These are phyloP conservation scores for Primulina eburnea DNA, from an alignment of 257 asterid genomes.

Conservation along the genomic window DNA sequence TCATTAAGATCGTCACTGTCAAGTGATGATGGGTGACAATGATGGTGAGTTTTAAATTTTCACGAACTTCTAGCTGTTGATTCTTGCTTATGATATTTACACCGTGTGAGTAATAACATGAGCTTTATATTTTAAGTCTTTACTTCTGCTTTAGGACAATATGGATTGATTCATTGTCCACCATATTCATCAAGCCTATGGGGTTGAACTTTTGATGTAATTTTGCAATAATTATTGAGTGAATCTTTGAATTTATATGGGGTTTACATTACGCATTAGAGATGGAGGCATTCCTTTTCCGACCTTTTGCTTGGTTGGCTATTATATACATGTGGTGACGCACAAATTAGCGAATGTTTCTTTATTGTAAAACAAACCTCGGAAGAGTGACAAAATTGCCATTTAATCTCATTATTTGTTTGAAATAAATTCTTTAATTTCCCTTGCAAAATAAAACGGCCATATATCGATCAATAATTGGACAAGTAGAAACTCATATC, in stretches of 20 bases:
- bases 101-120: not conserved
- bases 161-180: not conserved
- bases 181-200: not conserved
- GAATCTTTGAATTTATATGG: not conserved
- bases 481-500: no score
- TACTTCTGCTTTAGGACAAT: not conserved
- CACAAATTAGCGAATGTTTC: not conserved
- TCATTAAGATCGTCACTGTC: slow-evolving; percentile 13
- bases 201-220: not conserved
- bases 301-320: not conserved
- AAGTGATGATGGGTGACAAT: slow-evolving; percentile 1
- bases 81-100: not conserved
- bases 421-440: not conserved
- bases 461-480: not conserved
- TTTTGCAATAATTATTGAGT: not conserved
- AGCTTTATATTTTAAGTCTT: not conserved
- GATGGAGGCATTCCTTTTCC: not conserved
- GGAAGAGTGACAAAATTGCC: not conserved
- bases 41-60: not conserved
- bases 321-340: not conserved
- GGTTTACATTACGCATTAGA: not conserved
- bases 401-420: not conserved
- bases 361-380: not conserved
- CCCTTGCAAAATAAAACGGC: not conserved
- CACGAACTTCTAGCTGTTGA: not conserved